Evolutionary conservation across 2,329 filamentous ascomycete genomes (phyloP), one percentile per base, ranked within the genome.

Genomic region (Xylogone sp.): DNA sequence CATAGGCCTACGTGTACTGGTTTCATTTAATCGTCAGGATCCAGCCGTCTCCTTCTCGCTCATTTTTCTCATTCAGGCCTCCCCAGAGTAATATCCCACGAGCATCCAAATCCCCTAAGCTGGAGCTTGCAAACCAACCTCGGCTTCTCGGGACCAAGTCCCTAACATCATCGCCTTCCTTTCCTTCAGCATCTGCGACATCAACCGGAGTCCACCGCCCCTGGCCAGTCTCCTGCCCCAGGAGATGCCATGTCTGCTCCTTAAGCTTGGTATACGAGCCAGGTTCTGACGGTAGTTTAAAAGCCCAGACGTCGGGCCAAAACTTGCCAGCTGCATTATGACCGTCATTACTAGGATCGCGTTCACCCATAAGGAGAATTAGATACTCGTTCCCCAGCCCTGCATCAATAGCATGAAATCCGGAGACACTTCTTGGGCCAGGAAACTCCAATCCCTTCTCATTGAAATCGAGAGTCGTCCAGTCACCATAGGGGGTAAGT

Each of bases 341-440:
- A 22, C 77, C 79, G 2, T 73, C 65, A 12, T 67, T 61, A 56
- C 74, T 77, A 2, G 80, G 74, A 42, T 71, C 67, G 21, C 70
- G 67, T 68, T 86, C 81, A 43, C 84, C 84, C 56, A 86, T 75
- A 44, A 78, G 65, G n/a, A 86, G 71, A 12, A 87, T 69, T 13
- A 87, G 73, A 63, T 83, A 84, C 64, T 86, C 81, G 49, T 78
- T 72, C 9, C 83, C 83, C 53, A 77, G 77, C 21, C 79, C 79
- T n/a, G 77, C 74, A 4, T 74, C 78, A 29, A 87, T 71, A 2
- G 78, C 73, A 55, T 83, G 71, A 19, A 87, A 62, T 21, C 74
- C 74, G 22, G 77, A 71, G 20, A 77, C 81, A 61, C 75, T 80
- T 51, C 83, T 75, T 46, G 74, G 62, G 0, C 72, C 73, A 0